Evolutionary conservation across 768 basidiomycete genomes (phyloP).

Genomic region (Suillus spraguei): DNA sequence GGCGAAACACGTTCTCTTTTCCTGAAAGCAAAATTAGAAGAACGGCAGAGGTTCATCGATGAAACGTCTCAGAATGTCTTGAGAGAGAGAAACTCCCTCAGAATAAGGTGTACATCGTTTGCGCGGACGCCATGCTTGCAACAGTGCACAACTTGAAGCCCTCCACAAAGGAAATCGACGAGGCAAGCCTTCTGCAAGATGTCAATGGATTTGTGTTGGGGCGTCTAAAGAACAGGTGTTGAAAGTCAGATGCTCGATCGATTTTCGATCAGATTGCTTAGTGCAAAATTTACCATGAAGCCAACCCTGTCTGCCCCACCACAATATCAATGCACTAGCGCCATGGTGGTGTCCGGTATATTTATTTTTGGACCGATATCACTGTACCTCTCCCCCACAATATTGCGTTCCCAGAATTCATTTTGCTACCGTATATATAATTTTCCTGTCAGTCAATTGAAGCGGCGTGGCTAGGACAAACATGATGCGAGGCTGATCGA

Average conservation of each 20-base stretch:
- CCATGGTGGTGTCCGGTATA: neutral
- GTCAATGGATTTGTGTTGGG: neutral
- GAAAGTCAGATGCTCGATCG: neutral
- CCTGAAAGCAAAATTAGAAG: constrained; percentile 10
- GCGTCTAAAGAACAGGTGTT: neutral
- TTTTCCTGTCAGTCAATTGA: neutral
- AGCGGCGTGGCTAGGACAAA: neutral
- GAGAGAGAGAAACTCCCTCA: constrained; percentile 15
- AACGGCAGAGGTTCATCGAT: constrained; percentile 20
- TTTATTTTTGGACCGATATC: neutral
- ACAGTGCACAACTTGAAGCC: neutral
- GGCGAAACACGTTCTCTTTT: constrained; percentile 5
- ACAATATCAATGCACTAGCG: neutral
- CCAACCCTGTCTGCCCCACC: neutral
- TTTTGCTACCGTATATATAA: neutral
- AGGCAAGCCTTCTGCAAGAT: constrained; percentile 17
- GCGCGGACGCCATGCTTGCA: constrained; percentile 12
- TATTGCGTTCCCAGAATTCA: neutral
- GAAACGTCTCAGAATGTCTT: constrained; percentile 20
- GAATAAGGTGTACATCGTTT: constrained; percentile 23
- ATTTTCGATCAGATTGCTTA: neutral
- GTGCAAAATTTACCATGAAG: neutral
- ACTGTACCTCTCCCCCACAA: neutral
- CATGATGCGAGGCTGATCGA: neutral
- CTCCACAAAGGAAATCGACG: constrained; percentile 16